Conservation (phyloP, 2,329 filamentous ascomycete genomes). For the Diaporthe sp. region DNA sequence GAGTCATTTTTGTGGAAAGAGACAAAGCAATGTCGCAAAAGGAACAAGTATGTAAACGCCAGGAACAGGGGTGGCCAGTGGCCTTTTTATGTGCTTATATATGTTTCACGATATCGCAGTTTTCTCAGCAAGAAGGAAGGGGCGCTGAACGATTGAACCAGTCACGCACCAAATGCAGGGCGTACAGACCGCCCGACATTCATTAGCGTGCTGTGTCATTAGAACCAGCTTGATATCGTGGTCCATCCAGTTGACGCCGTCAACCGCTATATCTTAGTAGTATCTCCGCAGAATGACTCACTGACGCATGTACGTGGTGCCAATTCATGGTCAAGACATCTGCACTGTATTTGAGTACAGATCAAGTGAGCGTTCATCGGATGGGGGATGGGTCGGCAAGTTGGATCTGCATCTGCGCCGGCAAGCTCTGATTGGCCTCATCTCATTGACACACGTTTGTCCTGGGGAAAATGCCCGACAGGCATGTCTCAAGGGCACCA, state of each 20-base stretch:
- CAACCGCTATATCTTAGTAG: neutral
- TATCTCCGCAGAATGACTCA: too few species aligned
- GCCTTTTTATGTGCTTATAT: too few species aligned
- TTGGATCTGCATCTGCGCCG: slow-evolving; percentile 38
- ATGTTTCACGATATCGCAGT: too few species aligned
- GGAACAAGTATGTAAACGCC: neutral
- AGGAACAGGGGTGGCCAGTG: neutral
- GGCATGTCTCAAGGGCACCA: slow-evolving; percentile 42
- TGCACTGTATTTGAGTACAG: too few species aligned
- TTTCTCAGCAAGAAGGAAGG: too few species aligned
- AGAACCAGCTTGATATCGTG: neutral
- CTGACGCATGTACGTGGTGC: too few species aligned
- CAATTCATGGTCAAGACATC: too few species aligned
- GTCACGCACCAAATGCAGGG: too few species aligned
- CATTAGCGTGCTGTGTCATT: neutral
- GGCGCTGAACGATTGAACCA: neutral
- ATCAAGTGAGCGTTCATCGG: too few species aligned
- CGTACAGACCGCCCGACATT: too few species aligned
- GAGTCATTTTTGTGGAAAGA: neutral
- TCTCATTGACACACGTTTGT: slow-evolving; percentile 39
- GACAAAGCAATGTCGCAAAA: neutral
- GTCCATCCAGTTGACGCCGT: neutral
- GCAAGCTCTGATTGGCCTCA: slow-evolving; percentile 33
- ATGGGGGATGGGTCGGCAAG: slow-evolving; percentile 29
- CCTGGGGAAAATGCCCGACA: slow-evolving; percentile 39